Evolutionary conservation across 2,329 filamentous ascomycete genomes (phyloP).

Genomic region (Xylariomycetidae sp.): DNA sequence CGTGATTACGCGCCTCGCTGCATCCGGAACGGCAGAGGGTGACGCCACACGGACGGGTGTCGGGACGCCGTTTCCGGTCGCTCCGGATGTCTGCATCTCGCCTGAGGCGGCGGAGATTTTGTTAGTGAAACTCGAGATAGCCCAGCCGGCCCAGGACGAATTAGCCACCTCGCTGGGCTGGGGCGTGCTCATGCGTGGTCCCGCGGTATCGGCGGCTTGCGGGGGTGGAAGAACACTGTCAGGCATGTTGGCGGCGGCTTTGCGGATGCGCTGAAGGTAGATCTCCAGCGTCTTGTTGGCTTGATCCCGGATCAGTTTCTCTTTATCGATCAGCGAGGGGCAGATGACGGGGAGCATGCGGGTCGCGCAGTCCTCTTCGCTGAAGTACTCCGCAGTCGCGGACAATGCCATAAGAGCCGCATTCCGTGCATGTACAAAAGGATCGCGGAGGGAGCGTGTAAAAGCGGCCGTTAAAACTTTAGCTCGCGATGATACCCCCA

Average conservation of each 20-base stretch:
- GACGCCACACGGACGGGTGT: constrained; percentile 31
- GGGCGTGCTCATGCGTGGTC: constrained; percentile 73
- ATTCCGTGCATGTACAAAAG: constrained; percentile 90
- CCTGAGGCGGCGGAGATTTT: constrained; percentile 81
- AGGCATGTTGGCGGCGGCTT: constrained; percentile 69
- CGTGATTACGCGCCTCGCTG: constrained; percentile 30
- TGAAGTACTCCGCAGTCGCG: constrained; percentile 82
- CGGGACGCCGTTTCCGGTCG: constrained; percentile 33
- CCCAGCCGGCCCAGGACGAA: constrained; percentile 88
- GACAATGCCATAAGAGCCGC: constrained; percentile 81
- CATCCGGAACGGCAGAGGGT: constrained; percentile 30
- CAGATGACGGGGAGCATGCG: constrained; percentile 82
- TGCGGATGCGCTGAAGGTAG: constrained; percentile 78
- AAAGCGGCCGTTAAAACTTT: constrained; percentile 96
- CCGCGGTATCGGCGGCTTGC: constrained; percentile 43
- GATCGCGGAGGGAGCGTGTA: constrained; percentile 80
- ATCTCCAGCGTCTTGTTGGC: constrained; percentile 83
- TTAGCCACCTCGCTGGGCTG: constrained; percentile 55
- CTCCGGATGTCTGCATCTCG: constrained; percentile 65
- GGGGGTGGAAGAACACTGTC: constrained; percentile 72
- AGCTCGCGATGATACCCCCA: constrained; percentile 71
- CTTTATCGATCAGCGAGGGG: constrained; percentile 84
- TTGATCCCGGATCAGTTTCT: constrained; percentile 90
- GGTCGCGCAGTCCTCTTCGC: constrained; percentile 80
- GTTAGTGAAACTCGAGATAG: constrained; percentile 97